Evolutionary conservation across 352 stramenopile species (phyloP).

Genomic region (Phytophthora sp.): DNA sequence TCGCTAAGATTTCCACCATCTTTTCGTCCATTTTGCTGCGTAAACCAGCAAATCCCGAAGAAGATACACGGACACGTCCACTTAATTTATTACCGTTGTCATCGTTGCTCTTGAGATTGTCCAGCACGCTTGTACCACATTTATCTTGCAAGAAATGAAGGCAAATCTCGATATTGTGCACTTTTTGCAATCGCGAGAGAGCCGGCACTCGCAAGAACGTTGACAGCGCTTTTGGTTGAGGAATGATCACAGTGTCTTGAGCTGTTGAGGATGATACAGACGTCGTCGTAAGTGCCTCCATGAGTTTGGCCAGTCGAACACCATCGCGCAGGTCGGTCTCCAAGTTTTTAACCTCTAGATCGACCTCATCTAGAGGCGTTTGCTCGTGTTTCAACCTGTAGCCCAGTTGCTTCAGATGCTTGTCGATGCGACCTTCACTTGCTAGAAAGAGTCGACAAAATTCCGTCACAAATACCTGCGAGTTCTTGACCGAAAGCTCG

Average conservation of each 20-base stretch:
- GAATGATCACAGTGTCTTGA: conserved; percentile 2
- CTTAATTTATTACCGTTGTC: conserved; percentile 15
- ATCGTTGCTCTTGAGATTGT: conserved; percentile 51
- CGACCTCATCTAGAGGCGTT: conserved; percentile 93
- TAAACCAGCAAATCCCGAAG: conserved; percentile 57
- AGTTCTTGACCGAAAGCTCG: conserved; percentile 89
- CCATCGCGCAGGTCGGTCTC: conserved; percentile 97
- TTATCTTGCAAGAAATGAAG: conserved; percentile 84
- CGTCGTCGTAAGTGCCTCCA: conserved; percentile 90
- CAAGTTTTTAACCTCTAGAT: conserved; percentile 93
- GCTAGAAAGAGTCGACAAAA: conserved; percentile 94
- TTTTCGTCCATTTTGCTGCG: conserved; percentile 63
- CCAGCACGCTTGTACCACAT: conserved; percentile 61
- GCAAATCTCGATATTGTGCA: conserved; percentile 96
- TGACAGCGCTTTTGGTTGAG: conserved; percentile 53
- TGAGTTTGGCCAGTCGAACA: conserved; percentile 91
- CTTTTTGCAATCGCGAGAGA: conserved; percentile 94
- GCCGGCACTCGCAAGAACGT: conserved; percentile 92
- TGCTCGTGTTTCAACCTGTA: conserved; percentile 93
- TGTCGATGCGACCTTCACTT: conserved; percentile 94
- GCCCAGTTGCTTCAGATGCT: conserved; percentile 90
- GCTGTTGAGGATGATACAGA: conserved; percentile 9
- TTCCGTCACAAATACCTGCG: conserved; percentile 89
- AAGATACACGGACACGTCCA: conserved; percentile 39
- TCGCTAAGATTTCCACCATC: conserved; percentile 70